Evolutionary conservation across 768 basidiomycete genomes (phyloP).

Genomic region (Tylopilus subfusipes): DNA sequence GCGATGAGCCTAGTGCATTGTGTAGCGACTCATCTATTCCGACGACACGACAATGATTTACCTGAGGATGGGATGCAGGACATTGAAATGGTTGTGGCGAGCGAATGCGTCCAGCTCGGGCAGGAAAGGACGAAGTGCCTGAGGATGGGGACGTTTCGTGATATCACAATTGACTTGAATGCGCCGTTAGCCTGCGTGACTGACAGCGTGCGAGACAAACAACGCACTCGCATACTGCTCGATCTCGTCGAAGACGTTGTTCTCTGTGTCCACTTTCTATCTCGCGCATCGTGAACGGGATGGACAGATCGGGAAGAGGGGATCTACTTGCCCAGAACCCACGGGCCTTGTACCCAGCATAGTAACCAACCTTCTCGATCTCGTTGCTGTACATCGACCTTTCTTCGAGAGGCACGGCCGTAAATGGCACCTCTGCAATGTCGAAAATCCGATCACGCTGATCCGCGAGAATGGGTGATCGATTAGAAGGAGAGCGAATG

Average conservation of each 20-base stretch:
- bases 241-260: slow-evolving; percentile 59
- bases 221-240: slow-evolving; percentile 56
- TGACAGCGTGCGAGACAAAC: background rate
- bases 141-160: slow-evolving; percentile 44
- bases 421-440: slow-evolving; percentile 45
- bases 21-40: background rate
- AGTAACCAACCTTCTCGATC: slow-evolving; percentile 41
- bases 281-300: background rate
- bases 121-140: slow-evolving; percentile 44
- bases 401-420: slow-evolving; percentile 39
- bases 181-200: background rate
- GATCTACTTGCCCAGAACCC: slow-evolving; percentile 42
- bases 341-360: slow-evolving; percentile 48
- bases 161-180: slow-evolving; percentile 47
- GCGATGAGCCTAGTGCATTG: slow-evolving; percentile 40
- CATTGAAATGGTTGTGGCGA: slow-evolving; percentile 47
- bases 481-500: background rate
- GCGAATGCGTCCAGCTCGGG: slow-evolving; percentile 51
- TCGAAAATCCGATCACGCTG: slow-evolving; percentile 47
- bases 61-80: slow-evolving; percentile 48
- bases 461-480: slow-evolving; percentile 16
- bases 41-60: slow-evolving; percentile 9
- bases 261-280: slow-evolving; percentile 48
- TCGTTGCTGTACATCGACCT: slow-evolving; percentile 37
- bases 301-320: background rate